Percentiles rank a stretch among this genome's conserved stretches.
Conservation (phyloP, 257 asterid genomes). For the Fraxinus pennsylvanica region DNA sequence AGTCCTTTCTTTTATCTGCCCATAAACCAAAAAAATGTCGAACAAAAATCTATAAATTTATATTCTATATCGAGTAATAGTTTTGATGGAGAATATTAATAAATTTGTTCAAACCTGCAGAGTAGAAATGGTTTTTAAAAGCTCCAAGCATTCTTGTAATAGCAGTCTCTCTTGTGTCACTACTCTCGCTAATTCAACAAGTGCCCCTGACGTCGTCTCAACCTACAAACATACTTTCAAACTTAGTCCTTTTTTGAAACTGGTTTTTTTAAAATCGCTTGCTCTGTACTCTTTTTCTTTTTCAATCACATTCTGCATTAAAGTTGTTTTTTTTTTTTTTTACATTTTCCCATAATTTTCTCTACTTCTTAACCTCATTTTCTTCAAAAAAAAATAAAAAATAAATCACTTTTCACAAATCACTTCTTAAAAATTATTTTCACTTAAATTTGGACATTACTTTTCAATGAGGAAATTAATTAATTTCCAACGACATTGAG, state of each 20-base stretch:
- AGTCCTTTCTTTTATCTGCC: slow-evolving; percentile 69
- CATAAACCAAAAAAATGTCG: background rate
- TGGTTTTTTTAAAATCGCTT: no score
- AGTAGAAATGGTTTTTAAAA: slow-evolving; percentile 49
- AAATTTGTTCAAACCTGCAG: slow-evolving; percentile 50
- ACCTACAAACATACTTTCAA: slow-evolving; percentile 29
- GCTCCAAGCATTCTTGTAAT: slow-evolving; percentile 77
- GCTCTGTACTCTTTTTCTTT: no score
- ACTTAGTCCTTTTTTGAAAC: background rate
- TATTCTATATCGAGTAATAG: background rate
- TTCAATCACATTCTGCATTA: no score
- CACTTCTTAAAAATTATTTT: no score
- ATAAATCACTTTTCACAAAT: no score
- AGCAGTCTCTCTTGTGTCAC: slow-evolving; percentile 68
- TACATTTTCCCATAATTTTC: no score
- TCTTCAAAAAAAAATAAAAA: no score
- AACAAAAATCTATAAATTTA: background rate
- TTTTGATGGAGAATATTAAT: background rate
- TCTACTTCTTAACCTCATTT: no score
- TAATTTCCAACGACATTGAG: no score
- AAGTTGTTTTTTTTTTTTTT: no score
- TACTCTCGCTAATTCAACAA: slow-evolving; percentile 58
- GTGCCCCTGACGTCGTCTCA: slow-evolving; percentile 36
- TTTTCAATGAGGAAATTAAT: no score
- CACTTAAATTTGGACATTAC: no score